A percentile compares a stretch with the other conserved stretches of the same genome.
Conservation (phyloP, 192 early-diverging fungal genomes). For the Backusella liffmaniae region DNA sequence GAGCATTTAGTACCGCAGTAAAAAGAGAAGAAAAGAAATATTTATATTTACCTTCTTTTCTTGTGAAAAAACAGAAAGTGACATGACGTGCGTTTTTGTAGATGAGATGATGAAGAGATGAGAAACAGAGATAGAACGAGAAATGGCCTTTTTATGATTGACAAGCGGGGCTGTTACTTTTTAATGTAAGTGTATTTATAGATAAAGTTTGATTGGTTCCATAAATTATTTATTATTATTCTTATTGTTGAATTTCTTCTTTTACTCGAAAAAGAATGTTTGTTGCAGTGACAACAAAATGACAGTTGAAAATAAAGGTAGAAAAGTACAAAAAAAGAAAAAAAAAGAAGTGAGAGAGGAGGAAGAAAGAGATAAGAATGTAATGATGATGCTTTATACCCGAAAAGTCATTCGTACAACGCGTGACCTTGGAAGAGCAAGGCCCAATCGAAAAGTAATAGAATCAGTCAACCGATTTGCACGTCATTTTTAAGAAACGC, state of each 20-base stretch:
- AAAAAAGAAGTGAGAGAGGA: slow-evolving; percentile 1
- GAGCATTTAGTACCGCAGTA: not conserved
- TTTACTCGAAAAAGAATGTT: not conserved
- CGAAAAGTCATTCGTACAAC: slow-evolving; percentile 19
- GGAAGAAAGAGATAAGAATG: not conserved
- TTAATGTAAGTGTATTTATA: not conserved
- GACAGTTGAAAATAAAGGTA: not conserved
- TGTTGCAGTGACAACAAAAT: not conserved
- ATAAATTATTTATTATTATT: slow-evolving; percentile 6
- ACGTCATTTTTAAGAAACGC: slow-evolving; percentile 13
- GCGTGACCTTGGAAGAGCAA: slow-evolving; percentile 7
- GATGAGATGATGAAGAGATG: not conserved
- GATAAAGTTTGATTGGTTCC: not conserved
- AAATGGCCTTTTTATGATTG: not conserved
- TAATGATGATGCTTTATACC: not conserved
- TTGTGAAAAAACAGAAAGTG: not conserved
- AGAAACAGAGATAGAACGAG: not conserved
- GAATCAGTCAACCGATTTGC: not conserved
- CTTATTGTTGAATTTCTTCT: not conserved
- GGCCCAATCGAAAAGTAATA: not conserved
- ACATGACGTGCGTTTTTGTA: not conserved
- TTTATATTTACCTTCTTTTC: not conserved
- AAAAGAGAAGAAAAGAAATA: not conserved
- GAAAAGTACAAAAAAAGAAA: not conserved
- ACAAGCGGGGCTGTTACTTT: slow-evolving; percentile 10